Evolutionary conservation across 2,329 filamentous ascomycete genomes (phyloP), one percentile per base, ranked within the genome.

Genomic region (Chalaropsis ovoidea): DNA sequence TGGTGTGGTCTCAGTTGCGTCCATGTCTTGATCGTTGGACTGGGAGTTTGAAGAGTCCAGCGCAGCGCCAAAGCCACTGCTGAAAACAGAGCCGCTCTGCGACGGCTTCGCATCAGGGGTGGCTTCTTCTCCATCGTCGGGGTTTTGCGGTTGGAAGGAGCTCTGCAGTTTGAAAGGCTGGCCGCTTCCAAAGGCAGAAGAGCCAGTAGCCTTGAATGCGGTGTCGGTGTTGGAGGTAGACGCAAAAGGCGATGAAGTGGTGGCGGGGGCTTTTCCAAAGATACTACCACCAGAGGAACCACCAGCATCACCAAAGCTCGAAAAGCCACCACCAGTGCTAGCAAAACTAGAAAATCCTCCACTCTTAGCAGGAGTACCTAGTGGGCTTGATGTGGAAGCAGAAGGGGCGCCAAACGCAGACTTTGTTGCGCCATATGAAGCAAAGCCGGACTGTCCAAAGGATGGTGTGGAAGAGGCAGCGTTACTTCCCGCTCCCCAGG

Each of bases 131-230:
- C 83, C 84, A 67, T 83, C 84, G 0, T 82, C 78, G 56, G 80
- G 79, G 5, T 82, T 80, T 69, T 89, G 86, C 8, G 80, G 79
- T 70, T 85, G 84, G 75, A 90, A 90, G 1, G 82, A 85, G 39
- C 83, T 86, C 47, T 81, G 81, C 17, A 90, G 77, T 70, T 87
- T 86, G 75, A 90, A 90, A 0, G 82, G 80, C 17, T 77, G 19
- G 73, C 71, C 69, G 58, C 71, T 73, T 27, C 75, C 76, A 68
- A 79, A 78, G 11, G 75, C 69, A 63, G 74, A 76, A 6, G 72
- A 69, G 15, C 72, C 72, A 31, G 71, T 73, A 45, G 49, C 39
- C 35, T 63, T 63, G 69, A 80, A 79, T 1, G 75, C 72, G 10
- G 75, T 77, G 22, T 74, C 63, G 4, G 45, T 58, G 17, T 22